phyloP scores from a whole-genome alignment of 2,329 filamentous ascomycete genomes.

The Aspergillus tubingensis region DNA sequence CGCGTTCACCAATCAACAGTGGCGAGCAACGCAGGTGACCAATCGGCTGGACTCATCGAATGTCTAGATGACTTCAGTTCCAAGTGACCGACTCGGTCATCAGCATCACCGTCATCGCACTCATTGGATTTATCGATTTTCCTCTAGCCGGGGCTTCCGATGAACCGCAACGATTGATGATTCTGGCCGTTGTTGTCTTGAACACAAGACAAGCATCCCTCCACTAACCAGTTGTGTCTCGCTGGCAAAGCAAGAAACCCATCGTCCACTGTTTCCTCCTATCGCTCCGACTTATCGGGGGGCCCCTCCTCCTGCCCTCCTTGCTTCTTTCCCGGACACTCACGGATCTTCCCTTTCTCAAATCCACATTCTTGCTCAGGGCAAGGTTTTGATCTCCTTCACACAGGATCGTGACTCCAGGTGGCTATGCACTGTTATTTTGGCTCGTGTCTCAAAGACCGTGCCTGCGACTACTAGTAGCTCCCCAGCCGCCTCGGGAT shows the following conservation, averaged over 20 bases:
- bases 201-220: neutral
- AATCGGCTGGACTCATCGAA: neutral
- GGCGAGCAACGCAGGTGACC: neutral
- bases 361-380: slow-evolving; percentile 12
- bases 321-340: slow-evolving; percentile 9
- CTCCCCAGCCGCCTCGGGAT: neutral
- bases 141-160: neutral
- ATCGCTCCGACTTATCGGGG: slow-evolving; percentile 20
- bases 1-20: neutral
- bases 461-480: neutral
- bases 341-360: neutral
- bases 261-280: slow-evolving; percentile 8
- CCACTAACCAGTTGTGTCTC: neutral
- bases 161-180: neutral
- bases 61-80: no score
- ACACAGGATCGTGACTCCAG: neutral
- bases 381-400: neutral
- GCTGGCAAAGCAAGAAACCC: neutral
- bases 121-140: no score
- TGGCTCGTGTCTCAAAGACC: slow-evolving; percentile 2
- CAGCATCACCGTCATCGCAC: neutral
- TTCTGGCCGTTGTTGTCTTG: no score
- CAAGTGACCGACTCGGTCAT: neutral
- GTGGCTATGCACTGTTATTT: neutral
- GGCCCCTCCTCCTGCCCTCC: slow-evolving; percentile 3